Percentiles rank a stretch among this genome's conserved stretches.
These are phyloP conservation scores for Strobilomyces echinocephalus DNA, from an alignment of 768 basidiomycete genomes.

Conservation along the genomic window DNA sequence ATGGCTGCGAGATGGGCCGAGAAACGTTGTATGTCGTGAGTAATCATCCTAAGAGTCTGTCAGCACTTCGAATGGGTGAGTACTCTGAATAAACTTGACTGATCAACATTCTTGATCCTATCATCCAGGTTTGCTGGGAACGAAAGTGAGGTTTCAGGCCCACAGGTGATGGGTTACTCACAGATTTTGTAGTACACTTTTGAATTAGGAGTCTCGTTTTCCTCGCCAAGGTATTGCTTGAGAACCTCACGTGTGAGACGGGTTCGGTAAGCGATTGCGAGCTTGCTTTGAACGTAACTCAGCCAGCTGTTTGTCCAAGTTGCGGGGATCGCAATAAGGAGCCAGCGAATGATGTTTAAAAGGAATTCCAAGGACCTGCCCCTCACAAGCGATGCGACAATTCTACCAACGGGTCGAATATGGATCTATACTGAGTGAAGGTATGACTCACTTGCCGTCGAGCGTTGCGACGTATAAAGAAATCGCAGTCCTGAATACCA, in stretches of 20 bases:
- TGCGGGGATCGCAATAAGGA: slow-evolving; percentile 87
- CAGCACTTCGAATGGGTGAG: slow-evolving; percentile 3
- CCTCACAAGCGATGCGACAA: slow-evolving; percentile 91
- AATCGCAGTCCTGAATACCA: slow-evolving; percentile 86
- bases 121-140: slow-evolving; percentile 87
- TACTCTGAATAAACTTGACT: slow-evolving; percentile 43
- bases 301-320: slow-evolving; percentile 93
- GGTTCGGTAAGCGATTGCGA: slow-evolving; percentile 84
- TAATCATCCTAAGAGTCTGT: slow-evolving; percentile 68
- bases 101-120: slow-evolving; percentile 92
- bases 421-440: neutral
- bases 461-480: slow-evolving; percentile 92
- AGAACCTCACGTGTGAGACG: slow-evolving; percentile 81
- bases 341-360: slow-evolving; percentile 82
- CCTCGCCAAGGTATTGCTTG: slow-evolving; percentile 77
- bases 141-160: slow-evolving; percentile 4
- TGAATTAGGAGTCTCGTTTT: slow-evolving; percentile 56
- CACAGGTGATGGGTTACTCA: slow-evolving; percentile 31
- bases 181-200: slow-evolving; percentile 94
- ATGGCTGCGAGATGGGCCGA: slow-evolving; percentile 88
- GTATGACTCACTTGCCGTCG: slow-evolving; percentile 71
- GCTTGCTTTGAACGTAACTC: slow-evolving; percentile 88
- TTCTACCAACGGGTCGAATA: slow-evolving; percentile 43
- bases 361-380: slow-evolving; percentile 77
- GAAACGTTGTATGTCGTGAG: slow-evolving; percentile 92